These are phyloP conservation scores for Heliamphora pulchella DNA, from an alignment of 179 eudicot species.

Conservation along the genomic window DNA sequence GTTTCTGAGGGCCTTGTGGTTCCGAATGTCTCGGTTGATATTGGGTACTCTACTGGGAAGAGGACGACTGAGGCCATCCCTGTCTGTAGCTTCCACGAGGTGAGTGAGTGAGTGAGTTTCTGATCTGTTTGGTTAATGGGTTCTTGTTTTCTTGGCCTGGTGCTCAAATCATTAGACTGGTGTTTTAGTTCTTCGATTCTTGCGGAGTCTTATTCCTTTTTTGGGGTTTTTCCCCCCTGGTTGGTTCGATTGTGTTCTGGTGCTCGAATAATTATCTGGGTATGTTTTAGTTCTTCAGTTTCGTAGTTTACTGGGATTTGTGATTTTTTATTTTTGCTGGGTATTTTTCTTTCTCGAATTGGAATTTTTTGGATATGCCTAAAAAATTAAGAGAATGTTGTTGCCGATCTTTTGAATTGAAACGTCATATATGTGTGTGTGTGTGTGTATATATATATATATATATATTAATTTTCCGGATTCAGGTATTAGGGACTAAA, in stretches of 20 bases:
- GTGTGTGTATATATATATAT: too few species aligned
- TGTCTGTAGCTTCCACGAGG: slow-evolving; percentile 72
- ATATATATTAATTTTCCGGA: not conserved
- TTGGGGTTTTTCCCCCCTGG: not conserved
- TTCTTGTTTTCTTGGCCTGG: slow-evolving; percentile 5
- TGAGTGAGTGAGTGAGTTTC: slow-evolving; percentile 15
- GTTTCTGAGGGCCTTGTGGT: slow-evolving; percentile 41
- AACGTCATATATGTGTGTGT: not conserved
- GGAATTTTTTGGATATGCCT: not conserved
- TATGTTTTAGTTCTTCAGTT: not conserved
- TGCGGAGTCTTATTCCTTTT: too few species aligned
- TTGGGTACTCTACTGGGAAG: slow-evolving; percentile 46
- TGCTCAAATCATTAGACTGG: not conserved
- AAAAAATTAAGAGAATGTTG: not conserved
- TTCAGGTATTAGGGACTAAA: not conserved
- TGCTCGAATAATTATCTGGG: not conserved
- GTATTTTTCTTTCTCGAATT: too few species aligned
- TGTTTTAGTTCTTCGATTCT: too few species aligned
- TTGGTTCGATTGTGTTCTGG: not conserved
- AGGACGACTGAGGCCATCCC: slow-evolving; percentile 44
- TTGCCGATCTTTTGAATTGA: not conserved
- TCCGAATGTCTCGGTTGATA: slow-evolving; percentile 68
- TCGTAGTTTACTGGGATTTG: not conserved
- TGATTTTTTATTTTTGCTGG: not conserved
- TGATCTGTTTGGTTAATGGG: not conserved